Evolutionary conservation across 129 eudicot genomes (phyloP), one percentile per base, ranked within the genome.

Genomic region (Pulicaria dysenterica): DNA sequence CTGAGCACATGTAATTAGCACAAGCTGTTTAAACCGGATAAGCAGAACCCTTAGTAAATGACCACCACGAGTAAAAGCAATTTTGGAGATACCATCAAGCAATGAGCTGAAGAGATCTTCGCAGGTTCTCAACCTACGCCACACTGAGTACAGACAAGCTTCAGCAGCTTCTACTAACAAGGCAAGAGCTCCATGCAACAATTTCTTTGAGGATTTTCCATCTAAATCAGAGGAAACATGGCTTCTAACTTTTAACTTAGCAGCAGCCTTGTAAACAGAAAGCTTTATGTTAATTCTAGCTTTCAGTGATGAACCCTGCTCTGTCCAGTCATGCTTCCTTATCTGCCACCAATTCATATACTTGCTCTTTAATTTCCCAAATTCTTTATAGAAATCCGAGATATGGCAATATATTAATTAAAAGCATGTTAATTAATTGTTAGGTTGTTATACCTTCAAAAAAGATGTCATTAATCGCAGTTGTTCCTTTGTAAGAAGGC

Each of bases 91-190:
- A 42, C 97, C 99, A 71, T 86, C 74, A 63, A 95, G 94, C 86
- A 95, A 88, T 39, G 95, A 75, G 76, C 78, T 81, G 73, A 95
- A 91, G 57, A 95, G 94, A 65, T 90, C 99, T 80, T 95, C 99
- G 86, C 97, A 95, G 14, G 86, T 79, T 80, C 95, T 85, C 79
- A 91, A 69, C 82, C 87, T 91, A 65, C 99, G 83, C 99, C 99
- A 91, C 37, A 86, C 91, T 2, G 95, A 91, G 58, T 72, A 79
- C 17, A 95, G 71, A 80, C 99, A 95, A 66, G 95, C 88, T 80
- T 91, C 97, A 0, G 96, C 96, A 65, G 99, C 93, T 79, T 88
- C 97, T 77, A 86, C 85, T 81, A 91, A 73, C 80, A 88, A 78
- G 17, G 91, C 92, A 58, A 95, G 91, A 69, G 99, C 83, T 55